Evolutionary conservation across 2,329 filamentous ascomycete genomes (phyloP).

Genomic region (Trichoderma hamatum): DNA sequence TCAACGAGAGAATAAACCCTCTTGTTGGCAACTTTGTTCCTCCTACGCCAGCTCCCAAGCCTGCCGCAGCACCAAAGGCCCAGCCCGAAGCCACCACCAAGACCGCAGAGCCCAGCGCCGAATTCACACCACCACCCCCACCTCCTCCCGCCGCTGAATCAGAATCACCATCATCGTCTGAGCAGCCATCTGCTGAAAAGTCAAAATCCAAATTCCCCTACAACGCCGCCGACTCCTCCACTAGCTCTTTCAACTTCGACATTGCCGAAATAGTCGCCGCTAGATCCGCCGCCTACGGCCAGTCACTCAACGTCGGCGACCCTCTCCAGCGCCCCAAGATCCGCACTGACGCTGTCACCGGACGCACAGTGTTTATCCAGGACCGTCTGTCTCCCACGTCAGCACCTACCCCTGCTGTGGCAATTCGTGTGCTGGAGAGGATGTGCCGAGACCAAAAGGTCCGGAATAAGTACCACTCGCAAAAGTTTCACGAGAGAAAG

Average conservation of each 20-base stretch:
- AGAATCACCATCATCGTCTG: slow-evolving; percentile 15
- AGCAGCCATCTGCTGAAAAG: too few relatives aligned
- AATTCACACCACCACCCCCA: slow-evolving; percentile 32
- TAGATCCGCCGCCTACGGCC: slow-evolving; percentile 34
- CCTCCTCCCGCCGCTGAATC: slow-evolving; percentile 26
- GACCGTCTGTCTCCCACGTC: slow-evolving; percentile 35
- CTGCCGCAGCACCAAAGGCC: slow-evolving; percentile 22
- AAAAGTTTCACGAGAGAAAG: slow-evolving; percentile 74
- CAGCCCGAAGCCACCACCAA: slow-evolving; percentile 21
- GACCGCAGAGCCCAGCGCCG: slow-evolving; percentile 22
- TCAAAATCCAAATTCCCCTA: slow-evolving; percentile 31
- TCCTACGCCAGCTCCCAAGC: slow-evolving; percentile 27
- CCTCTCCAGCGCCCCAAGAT: slow-evolving; percentile 37
- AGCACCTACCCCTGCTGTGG: slow-evolving; percentile 47
- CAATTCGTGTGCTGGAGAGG: slow-evolving; percentile 48
- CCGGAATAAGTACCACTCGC: slow-evolving; percentile 55
- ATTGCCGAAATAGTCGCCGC: slow-evolving; percentile 43
- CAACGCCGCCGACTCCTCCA: slow-evolving; percentile 33
- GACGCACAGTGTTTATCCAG: slow-evolving; percentile 45
- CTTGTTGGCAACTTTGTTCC: slow-evolving; percentile 37
- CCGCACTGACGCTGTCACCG: slow-evolving; percentile 41
- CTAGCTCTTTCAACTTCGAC: slow-evolving; percentile 36
- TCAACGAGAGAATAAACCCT: slow-evolving; percentile 36
- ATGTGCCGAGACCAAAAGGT: slow-evolving; percentile 59
- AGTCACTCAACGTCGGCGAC: slow-evolving; percentile 31